phyloP scores from a whole-genome alignment of 2,329 filamentous ascomycete species.

The Nemania sp. region DNA sequence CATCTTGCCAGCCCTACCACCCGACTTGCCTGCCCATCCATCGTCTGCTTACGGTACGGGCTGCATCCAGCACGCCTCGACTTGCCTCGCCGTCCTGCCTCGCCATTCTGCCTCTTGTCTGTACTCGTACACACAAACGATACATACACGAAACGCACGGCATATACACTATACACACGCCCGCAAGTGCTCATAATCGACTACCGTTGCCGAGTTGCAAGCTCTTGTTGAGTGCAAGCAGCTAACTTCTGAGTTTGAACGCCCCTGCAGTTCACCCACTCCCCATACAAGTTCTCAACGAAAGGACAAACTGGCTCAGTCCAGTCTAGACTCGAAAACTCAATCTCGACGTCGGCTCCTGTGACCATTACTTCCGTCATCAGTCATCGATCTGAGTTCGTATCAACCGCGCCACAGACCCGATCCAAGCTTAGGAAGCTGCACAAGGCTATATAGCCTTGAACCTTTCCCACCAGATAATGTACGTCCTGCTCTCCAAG shows the following conservation, averaged over 20 bases:
- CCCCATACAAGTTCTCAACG: background rate
- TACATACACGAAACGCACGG: too few relatives aligned
- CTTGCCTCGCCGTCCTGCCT: too few relatives aligned
- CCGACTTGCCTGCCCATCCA: background rate
- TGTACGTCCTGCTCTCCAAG: too few relatives aligned
- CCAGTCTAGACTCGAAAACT: background rate
- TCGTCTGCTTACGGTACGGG: background rate
- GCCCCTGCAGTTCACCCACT: too few relatives aligned
- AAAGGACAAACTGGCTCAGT: background rate
- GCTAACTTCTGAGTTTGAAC: background rate
- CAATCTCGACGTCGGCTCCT: too few relatives aligned
- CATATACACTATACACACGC: background rate
- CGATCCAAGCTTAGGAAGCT: background rate
- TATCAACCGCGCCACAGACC: constrained; percentile 1
- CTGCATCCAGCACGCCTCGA: constrained; percentile 1
- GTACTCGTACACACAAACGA: background rate
- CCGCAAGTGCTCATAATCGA: too few relatives aligned
- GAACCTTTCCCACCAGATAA: background rate
- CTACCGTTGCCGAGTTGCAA: background rate
- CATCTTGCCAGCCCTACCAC: background rate
- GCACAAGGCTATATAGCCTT: background rate
- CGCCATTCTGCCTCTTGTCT: background rate
- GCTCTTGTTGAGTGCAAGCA: background rate
- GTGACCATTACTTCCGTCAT: background rate
- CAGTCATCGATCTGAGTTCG: background rate